These are phyloP conservation scores for Ophiostoma triangulosporum DNA, from an alignment of 2,329 filamentous ascomycete species.

Conservation along the genomic window DNA sequence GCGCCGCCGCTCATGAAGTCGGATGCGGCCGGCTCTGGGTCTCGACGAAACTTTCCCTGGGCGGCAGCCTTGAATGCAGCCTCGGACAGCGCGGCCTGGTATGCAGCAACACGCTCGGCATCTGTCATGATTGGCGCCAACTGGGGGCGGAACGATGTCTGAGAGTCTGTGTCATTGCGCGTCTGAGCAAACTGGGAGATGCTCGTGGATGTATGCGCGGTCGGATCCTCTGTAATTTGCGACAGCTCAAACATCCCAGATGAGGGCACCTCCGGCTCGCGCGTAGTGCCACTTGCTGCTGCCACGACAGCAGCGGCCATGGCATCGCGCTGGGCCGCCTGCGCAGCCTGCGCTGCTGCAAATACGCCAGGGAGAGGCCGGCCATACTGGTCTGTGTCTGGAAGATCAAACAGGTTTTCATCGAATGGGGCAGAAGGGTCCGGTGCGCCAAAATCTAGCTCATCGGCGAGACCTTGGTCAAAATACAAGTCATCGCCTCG, in stretches of 20 bases:
- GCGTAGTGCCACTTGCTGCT: background rate
- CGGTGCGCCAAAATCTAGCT: constrained; percentile 33
- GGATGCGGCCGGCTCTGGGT: constrained; percentile 28
- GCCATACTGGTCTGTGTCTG: constrained; percentile 50
- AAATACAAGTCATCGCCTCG: constrained; percentile 53
- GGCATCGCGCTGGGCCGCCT: constrained; percentile 30
- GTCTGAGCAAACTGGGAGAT: constrained; percentile 4
- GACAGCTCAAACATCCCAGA: constrained; percentile 32
- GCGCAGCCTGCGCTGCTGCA: constrained; percentile 37
- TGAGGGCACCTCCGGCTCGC: constrained; percentile 29
- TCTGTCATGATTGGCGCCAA: constrained; percentile 12
- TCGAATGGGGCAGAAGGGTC: constrained; percentile 49
- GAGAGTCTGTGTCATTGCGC: constrained; percentile 3
- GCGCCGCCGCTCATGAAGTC: constrained; percentile 11
- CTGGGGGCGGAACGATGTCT: constrained; percentile 5
- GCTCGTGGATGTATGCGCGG: constrained; percentile 39
- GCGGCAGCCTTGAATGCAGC: constrained; percentile 66
- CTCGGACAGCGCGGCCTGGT: constrained; percentile 73
- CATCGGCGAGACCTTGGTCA: constrained; percentile 36
- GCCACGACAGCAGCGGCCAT: constrained; percentile 7
- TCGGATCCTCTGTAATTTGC: constrained; percentile 28
- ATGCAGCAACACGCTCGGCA: constrained; percentile 31
- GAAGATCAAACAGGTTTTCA: constrained; percentile 58
- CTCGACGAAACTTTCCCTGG: constrained; percentile 60
- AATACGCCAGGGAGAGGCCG: constrained; percentile 46